Base-by-base conservation (phyloP, 2,329 filamentous ascomycete genomes). In the Aspergillus puulaauensis region DNA sequence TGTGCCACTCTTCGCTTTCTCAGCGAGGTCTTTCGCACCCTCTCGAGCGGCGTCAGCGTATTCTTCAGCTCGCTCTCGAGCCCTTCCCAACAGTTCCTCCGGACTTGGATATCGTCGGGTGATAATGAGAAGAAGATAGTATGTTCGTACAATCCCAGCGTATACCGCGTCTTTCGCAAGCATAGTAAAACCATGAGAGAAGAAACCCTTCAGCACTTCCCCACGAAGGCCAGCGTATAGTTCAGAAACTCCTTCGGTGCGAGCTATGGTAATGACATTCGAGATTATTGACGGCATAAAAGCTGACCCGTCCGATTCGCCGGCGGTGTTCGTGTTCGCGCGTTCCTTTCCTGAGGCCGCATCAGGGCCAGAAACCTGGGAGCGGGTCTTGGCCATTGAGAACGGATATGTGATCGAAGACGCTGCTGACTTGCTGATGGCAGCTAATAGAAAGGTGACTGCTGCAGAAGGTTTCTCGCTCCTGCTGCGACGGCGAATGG, bases 111-210 rank as follows among this genome's bases (percentile, higher is more conserved):
- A 79, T 19, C 68, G 75, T 52, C 73, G 73, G 27, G 82, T 61
- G 3, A 79, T 61, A 23, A 77, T 77, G n/a, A 89, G 74, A 2
- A 89, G 69, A 6, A 86, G 68, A 64, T 90, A 89, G 74, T 93
- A 96, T 4, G 88, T 66, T 61, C 85, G 84, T 58, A 96, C 83
- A 56, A 96, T 84, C 15, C 87, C 73, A 27, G 83, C 80, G 70
- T 96, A 90, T 8, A 95, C 83, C 5, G 84, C 77, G 56, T 93
- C 90, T 74, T 96, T 96, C 58, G 90, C 86, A 54, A 93, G 78
- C 90, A 96, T 96, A 1, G 91, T 93, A 52, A 92, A 83, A 0
- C 92, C 92, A 67, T 96, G 91, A 21, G 86, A 87, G 67, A 96
- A 87, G 76, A 96, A 96, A 0, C 90, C 89, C 67, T 92, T 93